Conservation (phyloP, 768 basidiomycete genomes). For the Pleurotus sapidus region DNA sequence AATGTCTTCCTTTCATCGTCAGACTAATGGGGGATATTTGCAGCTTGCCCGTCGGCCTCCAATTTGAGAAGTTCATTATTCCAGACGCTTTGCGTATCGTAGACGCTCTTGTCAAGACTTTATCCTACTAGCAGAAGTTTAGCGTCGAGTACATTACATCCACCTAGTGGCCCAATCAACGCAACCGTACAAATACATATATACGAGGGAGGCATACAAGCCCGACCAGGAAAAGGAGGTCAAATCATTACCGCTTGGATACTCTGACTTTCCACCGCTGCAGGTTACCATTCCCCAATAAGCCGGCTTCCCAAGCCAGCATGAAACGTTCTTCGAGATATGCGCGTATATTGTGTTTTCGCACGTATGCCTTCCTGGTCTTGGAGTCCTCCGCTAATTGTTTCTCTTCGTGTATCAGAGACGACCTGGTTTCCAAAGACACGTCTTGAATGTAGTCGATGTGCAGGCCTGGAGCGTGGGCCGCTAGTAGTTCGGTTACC, state of each 20-base stretch:
- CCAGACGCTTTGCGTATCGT: conserved; percentile 83
- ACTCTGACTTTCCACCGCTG: conserved; percentile 44
- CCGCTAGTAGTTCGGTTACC: conserved; percentile 32
- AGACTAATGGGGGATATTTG: neutral
- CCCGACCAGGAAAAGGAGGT: neutral
- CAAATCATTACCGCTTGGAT: conserved; percentile 14
- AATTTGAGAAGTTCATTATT: conserved; percentile 90
- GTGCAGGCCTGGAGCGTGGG: conserved; percentile 18
- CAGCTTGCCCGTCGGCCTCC: conserved; percentile 80
- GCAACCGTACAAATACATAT: conserved; percentile 3
- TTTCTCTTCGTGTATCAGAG: conserved; percentile 20
- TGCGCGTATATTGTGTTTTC: conserved; percentile 24
- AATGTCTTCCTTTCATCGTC: too few relatives aligned
- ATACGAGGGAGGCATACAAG: neutral
- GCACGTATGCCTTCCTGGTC: conserved; percentile 25
- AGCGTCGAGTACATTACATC: too few relatives aligned
- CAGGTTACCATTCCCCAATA: conserved; percentile 41
- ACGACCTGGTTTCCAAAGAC: conserved; percentile 29
- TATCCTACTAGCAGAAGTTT: conserved; percentile 50
- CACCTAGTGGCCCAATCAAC: neutral
- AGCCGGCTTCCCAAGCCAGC: conserved; percentile 49
- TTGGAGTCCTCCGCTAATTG: conserved; percentile 24
- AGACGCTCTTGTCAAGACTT: conserved; percentile 81
- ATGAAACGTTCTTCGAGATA: conserved; percentile 49
- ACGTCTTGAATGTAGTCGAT: conserved; percentile 37